These are phyloP conservation scores for Phialemonium atrogriseum DNA, from an alignment of 2,329 filamentous ascomycete genomes.

Conservation along the genomic window DNA sequence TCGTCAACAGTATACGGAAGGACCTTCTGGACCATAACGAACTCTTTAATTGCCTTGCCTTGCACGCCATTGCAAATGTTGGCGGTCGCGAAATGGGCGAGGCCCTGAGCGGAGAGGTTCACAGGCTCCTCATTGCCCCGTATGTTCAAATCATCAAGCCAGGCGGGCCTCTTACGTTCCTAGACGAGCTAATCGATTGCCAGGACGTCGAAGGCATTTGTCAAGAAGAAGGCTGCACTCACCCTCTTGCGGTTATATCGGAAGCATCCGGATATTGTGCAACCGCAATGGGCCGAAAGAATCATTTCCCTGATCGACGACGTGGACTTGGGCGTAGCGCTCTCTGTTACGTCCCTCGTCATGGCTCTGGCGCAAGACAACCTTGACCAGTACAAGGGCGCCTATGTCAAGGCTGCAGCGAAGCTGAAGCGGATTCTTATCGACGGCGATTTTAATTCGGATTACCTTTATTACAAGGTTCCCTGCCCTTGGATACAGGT, in stretches of 20 bases:
- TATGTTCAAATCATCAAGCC: constrained; percentile 36
- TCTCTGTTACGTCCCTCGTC: constrained; percentile 91
- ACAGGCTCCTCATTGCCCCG: constrained; percentile 90
- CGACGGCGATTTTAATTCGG: constrained; percentile 78
- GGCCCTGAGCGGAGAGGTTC: constrained; percentile 83
- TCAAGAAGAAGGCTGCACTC: constrained; percentile 97
- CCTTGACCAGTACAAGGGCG: constrained; percentile 87
- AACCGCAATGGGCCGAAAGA: constrained; percentile 93
- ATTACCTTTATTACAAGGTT: constrained; percentile 99
- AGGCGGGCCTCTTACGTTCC: constrained; percentile 2
- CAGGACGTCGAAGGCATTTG: constrained; percentile 79
- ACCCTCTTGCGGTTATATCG: constrained; percentile 89
- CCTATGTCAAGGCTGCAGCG: constrained; percentile 88
- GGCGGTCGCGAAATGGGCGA: constrained; percentile 96
- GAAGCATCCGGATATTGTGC: constrained; percentile 88
- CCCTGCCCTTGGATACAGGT: constrained; percentile 98
- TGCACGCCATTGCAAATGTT: constrained; percentile 97
- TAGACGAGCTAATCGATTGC: constrained; percentile 9
- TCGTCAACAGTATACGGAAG: constrained; percentile 97
- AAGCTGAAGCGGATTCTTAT: constrained; percentile 83
- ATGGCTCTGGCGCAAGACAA: constrained; percentile 93
- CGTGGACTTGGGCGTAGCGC: constrained; percentile 80
- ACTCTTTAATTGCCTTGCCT: constrained; percentile 89
- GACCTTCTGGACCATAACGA: constrained; percentile 93
- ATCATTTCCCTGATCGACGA: constrained; percentile 99